Conservation (phyloP, 257 asterid species). For the Solanum megistacrolobum region DNA sequence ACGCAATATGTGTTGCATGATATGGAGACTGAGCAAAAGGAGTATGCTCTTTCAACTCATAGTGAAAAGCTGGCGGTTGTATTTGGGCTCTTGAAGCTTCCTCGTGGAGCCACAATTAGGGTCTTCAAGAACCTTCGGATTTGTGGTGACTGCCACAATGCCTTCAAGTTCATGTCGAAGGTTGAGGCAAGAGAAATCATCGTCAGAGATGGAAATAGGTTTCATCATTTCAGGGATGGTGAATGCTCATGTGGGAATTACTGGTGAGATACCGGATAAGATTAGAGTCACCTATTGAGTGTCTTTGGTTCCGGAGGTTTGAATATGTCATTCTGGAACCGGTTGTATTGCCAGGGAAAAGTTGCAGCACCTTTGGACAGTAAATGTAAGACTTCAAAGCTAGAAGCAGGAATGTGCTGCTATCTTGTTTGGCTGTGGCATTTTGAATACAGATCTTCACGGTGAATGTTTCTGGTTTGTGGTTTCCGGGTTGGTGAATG, state of each 20-base stretch:
- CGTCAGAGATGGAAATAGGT: constrained; percentile 69
- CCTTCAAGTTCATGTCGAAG: constrained; percentile 52
- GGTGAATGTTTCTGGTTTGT: not conserved
- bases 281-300: not conserved
- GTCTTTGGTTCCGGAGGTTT: not conserved
- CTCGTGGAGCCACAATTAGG: constrained; percentile 48
- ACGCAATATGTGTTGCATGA: constrained; percentile 56
- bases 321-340: not conserved
- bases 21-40: constrained; percentile 66
- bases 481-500: not conserved
- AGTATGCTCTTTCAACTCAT: constrained; percentile 56
- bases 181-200: constrained; percentile 56
- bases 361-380: not conserved
- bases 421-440: not conserved
- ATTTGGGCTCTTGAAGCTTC: constrained; percentile 57
- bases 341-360: not conserved
- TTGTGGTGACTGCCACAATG: constrained; percentile 68
- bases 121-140: constrained; percentile 63
- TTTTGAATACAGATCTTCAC: not conserved
- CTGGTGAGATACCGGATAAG: constrained; percentile 29
- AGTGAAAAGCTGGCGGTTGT: constrained; percentile 77
- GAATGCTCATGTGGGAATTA: constrained; percentile 65
- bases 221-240: constrained; percentile 63
- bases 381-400: not conserved
- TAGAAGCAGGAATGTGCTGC: not conserved